phyloP scores from a whole-genome alignment of 2,329 filamentous ascomycete species.

The Monosporascus sp. region DNA sequence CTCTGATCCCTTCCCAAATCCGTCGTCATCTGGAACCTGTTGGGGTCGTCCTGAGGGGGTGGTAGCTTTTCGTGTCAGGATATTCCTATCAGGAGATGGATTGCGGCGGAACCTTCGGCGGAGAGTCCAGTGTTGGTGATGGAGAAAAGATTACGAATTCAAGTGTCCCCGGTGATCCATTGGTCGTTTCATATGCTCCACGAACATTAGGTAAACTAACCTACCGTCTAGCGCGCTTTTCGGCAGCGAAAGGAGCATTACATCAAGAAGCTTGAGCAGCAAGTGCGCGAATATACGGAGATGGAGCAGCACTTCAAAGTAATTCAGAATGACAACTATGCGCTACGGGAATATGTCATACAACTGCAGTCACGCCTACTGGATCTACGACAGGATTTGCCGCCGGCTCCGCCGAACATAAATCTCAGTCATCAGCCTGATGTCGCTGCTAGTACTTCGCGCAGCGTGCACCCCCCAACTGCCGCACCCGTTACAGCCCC shows the following conservation, averaged over 20 bases:
- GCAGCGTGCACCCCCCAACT: slow-evolving; percentile 18
- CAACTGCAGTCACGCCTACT: slow-evolving; percentile 82
- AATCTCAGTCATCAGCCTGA: slow-evolving; percentile 52
- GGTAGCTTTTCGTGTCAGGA: neutral
- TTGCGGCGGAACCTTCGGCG: neutral
- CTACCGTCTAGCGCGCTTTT: slow-evolving; percentile 71
- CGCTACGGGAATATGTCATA: slow-evolving; percentile 87
- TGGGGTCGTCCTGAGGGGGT: neutral
- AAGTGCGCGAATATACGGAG: slow-evolving; percentile 74
- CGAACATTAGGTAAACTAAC: slow-evolving; percentile 25
- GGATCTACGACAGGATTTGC: slow-evolving; percentile 77
- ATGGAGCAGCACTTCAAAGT: slow-evolving; percentile 74
- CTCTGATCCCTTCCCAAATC: slow-evolving; percentile 3
- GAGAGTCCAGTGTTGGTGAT: neutral
- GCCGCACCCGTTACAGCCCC: slow-evolving; percentile 2
- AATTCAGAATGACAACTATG: slow-evolving; percentile 85
- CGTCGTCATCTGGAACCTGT: neutral
- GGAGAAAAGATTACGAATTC: neutral
- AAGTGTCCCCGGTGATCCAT: neutral
- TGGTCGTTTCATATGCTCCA: slow-evolving; percentile 23
- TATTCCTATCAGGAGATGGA: neutral
- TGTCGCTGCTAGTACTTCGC: slow-evolving; percentile 15
- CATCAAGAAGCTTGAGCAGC: slow-evolving; percentile 94
- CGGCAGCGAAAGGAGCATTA: slow-evolving; percentile 96
- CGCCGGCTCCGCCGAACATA: slow-evolving; percentile 75